Conservation (phyloP, 495 filamentous ascomycete species). For the Glonium stellatum region DNA sequence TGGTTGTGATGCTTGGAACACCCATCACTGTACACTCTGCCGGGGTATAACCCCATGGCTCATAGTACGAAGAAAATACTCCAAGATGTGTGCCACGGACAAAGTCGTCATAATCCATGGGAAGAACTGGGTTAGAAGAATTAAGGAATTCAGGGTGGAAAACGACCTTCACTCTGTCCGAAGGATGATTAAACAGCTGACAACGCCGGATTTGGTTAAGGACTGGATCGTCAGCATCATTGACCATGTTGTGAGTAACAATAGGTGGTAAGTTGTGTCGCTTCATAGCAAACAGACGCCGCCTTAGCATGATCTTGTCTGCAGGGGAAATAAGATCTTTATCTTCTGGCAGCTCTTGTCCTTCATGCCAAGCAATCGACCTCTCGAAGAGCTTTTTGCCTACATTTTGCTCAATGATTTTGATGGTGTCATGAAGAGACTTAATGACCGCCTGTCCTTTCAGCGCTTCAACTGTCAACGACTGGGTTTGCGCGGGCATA, state of each 20-base stretch:
- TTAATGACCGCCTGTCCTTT: constrained; percentile 98
- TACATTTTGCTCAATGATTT: constrained; percentile 81
- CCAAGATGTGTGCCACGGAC: constrained; percentile 94
- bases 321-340: constrained; percentile 88
- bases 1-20: constrained; percentile 96
- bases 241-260: constrained; percentile 99
- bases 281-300: constrained; percentile 94
- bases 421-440: constrained; percentile 83
- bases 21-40: constrained; percentile 99
- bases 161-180: constrained; percentile 91
- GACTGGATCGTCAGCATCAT: constrained; percentile 88
- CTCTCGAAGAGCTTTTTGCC: constrained; percentile 92
- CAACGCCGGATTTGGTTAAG: constrained; percentile 94
- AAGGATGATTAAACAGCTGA: constrained; percentile 91
- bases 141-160: constrained; percentile 98
- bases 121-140: constrained; percentile 89
- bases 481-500: constrained; percentile 97
- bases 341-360: constrained; percentile 84
- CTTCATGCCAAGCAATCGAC: constrained; percentile 88
- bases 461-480: constrained; percentile 88
- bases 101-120: constrained; percentile 96
- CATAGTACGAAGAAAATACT: constrained; percentile 95
- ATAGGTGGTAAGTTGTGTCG: constrained; percentile 82
- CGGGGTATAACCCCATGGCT: constrained; percentile 98
- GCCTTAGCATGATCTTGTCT: constrained; percentile 86